A percentile compares a stretch with the other conserved stretches of the same genome.
Evolutionary conservation across 2,329 filamentous ascomycete genomes (phyloP).

Genomic region (Clarireedia homoeocarpa): DNA sequence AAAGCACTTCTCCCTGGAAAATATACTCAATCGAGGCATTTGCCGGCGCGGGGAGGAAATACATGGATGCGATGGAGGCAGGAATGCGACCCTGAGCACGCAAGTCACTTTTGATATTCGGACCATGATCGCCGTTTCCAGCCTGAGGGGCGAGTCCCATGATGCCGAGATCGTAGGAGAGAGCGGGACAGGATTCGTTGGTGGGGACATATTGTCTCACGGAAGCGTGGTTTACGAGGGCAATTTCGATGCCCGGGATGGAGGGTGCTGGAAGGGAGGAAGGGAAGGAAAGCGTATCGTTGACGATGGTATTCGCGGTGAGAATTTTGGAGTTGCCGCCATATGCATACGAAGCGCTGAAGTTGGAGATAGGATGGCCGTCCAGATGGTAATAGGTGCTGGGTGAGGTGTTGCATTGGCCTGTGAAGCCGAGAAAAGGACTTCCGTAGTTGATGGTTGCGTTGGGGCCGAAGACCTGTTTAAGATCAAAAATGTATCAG

Average conservation of each 20-base stretch:
- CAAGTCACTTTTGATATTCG: neutral
- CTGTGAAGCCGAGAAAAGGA: neutral
- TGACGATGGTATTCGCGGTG: neutral
- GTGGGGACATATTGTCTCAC: neutral
- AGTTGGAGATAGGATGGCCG: neutral
- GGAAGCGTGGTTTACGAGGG: neutral
- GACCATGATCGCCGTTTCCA: neutral
- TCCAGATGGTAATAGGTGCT: neutral
- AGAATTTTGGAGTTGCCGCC: slow-evolving; percentile 3
- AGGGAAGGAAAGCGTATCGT: neutral
- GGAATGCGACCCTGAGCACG: neutral
- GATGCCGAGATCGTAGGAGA: neutral
- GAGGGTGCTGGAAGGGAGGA: neutral
- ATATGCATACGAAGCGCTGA: neutral
- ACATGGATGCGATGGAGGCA: neutral
- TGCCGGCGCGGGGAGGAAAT: neutral
- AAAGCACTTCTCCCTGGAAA: neutral
- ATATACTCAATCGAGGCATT: neutral
- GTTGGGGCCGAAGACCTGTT: slow-evolving; percentile 2
- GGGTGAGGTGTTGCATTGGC: neutral
- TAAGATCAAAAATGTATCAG: too few species aligned
- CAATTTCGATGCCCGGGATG: neutral
- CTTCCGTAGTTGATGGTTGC: slow-evolving; percentile 4
- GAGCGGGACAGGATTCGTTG: neutral
- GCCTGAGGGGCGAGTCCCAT: neutral